phyloP scores from a whole-genome alignment of 768 basidiomycete species.

The Leccinum imitatum region DNA sequence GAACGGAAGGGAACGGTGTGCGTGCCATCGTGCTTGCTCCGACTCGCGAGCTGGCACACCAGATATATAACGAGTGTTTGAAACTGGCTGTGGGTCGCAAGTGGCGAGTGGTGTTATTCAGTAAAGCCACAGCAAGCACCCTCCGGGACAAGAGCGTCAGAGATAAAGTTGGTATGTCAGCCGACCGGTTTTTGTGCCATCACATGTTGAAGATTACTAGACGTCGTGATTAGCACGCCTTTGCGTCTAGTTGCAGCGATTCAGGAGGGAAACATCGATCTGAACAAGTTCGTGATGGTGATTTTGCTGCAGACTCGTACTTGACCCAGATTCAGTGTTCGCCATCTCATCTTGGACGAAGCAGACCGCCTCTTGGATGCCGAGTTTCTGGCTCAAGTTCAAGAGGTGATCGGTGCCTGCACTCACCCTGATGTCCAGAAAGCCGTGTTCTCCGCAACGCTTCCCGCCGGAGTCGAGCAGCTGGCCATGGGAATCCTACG shows the following conservation, averaged over 20 bases:
- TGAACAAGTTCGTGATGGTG: slow-evolving; percentile 61
- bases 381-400: slow-evolving; percentile 85
- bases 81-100: slow-evolving; percentile 79
- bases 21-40: slow-evolving; percentile 85
- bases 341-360: slow-evolving; percentile 85
- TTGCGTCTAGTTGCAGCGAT: slow-evolving; percentile 82
- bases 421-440: slow-evolving; percentile 70
- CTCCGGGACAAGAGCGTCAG: slow-evolving; percentile 68
- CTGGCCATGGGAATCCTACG: slow-evolving; percentile 81
- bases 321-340: slow-evolving; percentile 54
- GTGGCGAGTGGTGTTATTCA: slow-evolving; percentile 81
- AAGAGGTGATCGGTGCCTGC: slow-evolving; percentile 84
- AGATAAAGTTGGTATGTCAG: slow-evolving; percentile 69
- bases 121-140: slow-evolving; percentile 86
- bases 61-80: slow-evolving; percentile 89
- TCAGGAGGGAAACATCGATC: slow-evolving; percentile 60
- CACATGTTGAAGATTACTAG: slow-evolving; percentile 38
- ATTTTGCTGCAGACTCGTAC: slow-evolving; percentile 1
- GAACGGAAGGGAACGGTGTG: slow-evolving; percentile 53
- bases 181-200: slow-evolving; percentile 1
- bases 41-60: slow-evolving; percentile 93
- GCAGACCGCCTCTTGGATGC: slow-evolving; percentile 87
- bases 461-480: slow-evolving; percentile 86
- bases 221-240: slow-evolving; percentile 92
- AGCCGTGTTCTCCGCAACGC: slow-evolving; percentile 91